Evolutionary conservation across 164 flowering plant genomes (phyloP).

Genomic region (Paratinospora sagittata): DNA sequence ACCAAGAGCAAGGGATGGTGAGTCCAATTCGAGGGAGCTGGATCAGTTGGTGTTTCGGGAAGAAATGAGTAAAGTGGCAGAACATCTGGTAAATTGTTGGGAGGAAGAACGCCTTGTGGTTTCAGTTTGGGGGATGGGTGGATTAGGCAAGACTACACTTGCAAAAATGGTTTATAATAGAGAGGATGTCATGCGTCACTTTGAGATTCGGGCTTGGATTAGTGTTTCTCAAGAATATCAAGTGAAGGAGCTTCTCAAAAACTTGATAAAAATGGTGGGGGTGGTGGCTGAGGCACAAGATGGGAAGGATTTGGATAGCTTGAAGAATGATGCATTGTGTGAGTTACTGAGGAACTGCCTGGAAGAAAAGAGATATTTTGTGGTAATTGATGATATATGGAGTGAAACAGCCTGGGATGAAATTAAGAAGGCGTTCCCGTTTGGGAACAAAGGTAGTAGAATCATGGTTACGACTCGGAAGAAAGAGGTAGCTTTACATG

Average conservation of each 20-base stretch:
- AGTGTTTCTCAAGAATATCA: neutral
- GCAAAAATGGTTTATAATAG: neutral
- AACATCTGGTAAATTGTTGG: neutral
- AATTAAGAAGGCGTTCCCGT: constrained; percentile 23
- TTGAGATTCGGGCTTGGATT: neutral
- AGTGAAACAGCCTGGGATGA: constrained; percentile 20
- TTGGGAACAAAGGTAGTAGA: constrained; percentile 20
- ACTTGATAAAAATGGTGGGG: neutral
- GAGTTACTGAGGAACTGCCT: neutral
- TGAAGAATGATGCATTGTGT: neutral
- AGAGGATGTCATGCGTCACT: neutral
- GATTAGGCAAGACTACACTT: neutral
- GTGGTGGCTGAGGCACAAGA: neutral
- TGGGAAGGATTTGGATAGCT: neutral
- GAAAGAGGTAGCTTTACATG: constrained; percentile 22
- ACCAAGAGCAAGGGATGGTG: too few species aligned
- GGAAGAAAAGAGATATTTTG: constrained; percentile 11
- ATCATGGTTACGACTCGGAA: constrained; percentile 32
- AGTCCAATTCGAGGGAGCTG: too few species aligned
- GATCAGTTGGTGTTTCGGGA: too few species aligned
- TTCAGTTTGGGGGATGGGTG: neutral
- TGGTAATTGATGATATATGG: constrained; percentile 42
- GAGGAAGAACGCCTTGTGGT: neutral
- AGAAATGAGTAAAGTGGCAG: neutral
- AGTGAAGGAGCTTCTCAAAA: neutral